Percentiles rank a stretch among this genome's conserved stretches.
These are phyloP conservation scores for Candida dendrica DNA, from an alignment of 805 yeast species.

Conservation along the genomic window DNA sequence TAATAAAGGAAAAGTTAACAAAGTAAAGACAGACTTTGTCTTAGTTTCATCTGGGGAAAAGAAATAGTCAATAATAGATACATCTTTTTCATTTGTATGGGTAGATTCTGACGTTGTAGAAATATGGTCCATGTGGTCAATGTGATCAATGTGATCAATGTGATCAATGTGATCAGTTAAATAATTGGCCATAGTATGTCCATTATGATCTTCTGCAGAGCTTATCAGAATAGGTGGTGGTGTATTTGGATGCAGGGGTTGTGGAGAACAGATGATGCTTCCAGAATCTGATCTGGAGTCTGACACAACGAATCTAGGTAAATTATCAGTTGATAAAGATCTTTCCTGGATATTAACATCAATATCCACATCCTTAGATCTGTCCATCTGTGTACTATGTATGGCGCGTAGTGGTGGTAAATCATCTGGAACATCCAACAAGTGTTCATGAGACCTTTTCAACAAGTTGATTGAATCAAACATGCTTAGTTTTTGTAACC, in stretches of 20 bases:
- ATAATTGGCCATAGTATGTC: too few relatives aligned
- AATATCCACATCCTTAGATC: background rate
- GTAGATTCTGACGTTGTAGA: background rate
- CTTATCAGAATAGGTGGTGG: background rate
- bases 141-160: too few relatives aligned
- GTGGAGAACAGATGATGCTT: background rate
- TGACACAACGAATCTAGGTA: background rate
- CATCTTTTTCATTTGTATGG: background rate
- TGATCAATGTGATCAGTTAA: background rate
- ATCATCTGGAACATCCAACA: background rate
- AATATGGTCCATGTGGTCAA: background rate
- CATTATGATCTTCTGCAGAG: background rate
- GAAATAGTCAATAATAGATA: slow-evolving; percentile 10
- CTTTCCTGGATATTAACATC: background rate
- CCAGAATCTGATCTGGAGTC: background rate
- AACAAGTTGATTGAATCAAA: slow-evolving; percentile 31
- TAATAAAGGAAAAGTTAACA: slow-evolving; percentile 4
- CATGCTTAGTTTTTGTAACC: slow-evolving; percentile 26
- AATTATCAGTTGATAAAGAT: background rate
- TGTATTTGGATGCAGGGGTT: background rate
- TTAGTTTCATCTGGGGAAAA: background rate
- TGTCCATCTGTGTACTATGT: background rate
- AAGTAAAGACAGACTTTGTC: background rate
- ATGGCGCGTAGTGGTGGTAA: background rate
- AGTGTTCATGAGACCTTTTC: background rate